Base-by-base conservation (phyloP, 352 stramenopile genomes). In the Nothophytophthora sp. region DNA sequence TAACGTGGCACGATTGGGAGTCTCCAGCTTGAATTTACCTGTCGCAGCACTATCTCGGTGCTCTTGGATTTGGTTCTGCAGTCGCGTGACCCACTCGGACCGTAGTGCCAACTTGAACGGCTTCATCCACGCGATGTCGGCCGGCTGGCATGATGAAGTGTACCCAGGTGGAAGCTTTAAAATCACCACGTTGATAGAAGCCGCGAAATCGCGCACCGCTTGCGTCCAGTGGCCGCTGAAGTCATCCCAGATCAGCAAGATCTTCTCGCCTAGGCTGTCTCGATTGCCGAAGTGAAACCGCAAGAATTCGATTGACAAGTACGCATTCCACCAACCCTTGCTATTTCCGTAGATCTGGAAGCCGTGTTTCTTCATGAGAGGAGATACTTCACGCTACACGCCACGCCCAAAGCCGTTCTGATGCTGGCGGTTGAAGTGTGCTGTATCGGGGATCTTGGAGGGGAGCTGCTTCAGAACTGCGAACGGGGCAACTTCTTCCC, bases 331-430 rank as follows among this genome's bases (percentile, higher is more conserved):
- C 44, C 53, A 62, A 1, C 41, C 39, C 6, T 45, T 41, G 3
- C 3, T 1, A 38, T 73, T 73, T 11, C 40, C 38, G 44, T 70
- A 70, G n/a, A 71, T 54, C 3, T 52, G 23, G n/a, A 59, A 23
- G 2, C 27, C 29, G 7, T 57, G 20, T 7, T 34, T 33, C 5
- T 34, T 9, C 37, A 50, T 45, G 5, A 61, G n/a, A 1, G n/a
- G 9, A 1, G 10, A 22, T 3, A 72, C 24, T 23, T 60, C 25
- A 4, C 10, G 12, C 53, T 49, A 72, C 4, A 70, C 23, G 12
- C 15, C 28, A 7, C 61, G 13, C 2, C 54, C 67, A 44, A 70
- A 67, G 0, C 62, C 51, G 23, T 70, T 28, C 12, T 53, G 42
- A 1, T 50, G 4, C 1, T 37, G 22, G 6, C 38, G 2, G 18